Conservation (phyloP, 768 basidiomycete genomes). For the Roridomyces roridus region DNA sequence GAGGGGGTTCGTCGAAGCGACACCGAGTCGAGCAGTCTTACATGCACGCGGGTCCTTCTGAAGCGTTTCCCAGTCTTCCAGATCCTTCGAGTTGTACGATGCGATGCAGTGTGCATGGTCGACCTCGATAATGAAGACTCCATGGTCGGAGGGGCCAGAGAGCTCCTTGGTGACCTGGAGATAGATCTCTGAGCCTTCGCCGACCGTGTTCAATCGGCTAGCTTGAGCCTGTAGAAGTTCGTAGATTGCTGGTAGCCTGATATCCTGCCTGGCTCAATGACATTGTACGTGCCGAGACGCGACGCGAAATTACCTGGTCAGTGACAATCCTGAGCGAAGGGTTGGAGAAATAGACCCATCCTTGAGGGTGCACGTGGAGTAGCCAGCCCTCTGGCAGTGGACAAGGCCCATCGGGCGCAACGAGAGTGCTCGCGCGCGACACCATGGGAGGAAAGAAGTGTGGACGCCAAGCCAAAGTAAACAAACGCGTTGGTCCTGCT, state of each 20-base stretch:
- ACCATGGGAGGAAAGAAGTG: not conserved
- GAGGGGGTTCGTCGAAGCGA: not conserved
- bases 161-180: slow-evolving; percentile 37
- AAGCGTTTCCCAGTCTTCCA: slow-evolving; percentile 32
- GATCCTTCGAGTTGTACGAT: slow-evolving; percentile 43
- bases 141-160: slow-evolving; percentile 5
- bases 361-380: slow-evolving; percentile 50
- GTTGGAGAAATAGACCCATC: slow-evolving; percentile 59
- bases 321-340: slow-evolving; percentile 45
- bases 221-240: slow-evolving; percentile 32
- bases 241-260: slow-evolving; percentile 45
- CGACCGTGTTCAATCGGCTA: slow-evolving; percentile 35
- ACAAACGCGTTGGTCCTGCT: not conserved
- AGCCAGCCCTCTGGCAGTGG: slow-evolving; percentile 37
- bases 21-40: slow-evolving; percentile 19
- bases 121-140: slow-evolving; percentile 44
- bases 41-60: slow-evolving; percentile 34
- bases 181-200: slow-evolving; percentile 52
- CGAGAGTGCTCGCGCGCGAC: slow-evolving; percentile 24
- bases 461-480: not conserved
- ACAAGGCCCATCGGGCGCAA: not conserved
- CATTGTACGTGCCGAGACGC: not conserved
- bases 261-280: slow-evolving; percentile 37
- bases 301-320: slow-evolving; percentile 35
- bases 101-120: slow-evolving; percentile 57